Percentiles rank a stretch among this genome's conserved stretches.
phyloP scores from a whole-genome alignment of 2,329 filamentous ascomycete species.

The Hymenoscyphus infarciens region DNA sequence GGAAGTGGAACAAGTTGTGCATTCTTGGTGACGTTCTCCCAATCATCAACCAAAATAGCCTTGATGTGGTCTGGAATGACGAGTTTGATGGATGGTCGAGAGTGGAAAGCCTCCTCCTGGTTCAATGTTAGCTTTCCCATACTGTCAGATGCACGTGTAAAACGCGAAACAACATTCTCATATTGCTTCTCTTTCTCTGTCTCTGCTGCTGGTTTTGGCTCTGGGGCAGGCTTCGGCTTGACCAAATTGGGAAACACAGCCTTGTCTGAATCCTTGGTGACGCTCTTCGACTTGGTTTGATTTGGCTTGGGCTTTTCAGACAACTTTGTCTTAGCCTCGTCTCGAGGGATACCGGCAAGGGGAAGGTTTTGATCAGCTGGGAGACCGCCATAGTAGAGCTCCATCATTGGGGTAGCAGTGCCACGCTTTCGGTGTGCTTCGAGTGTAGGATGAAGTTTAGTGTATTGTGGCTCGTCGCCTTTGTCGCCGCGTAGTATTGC shows the following conservation, averaged over 20 bases:
- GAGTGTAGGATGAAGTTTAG: slow-evolving; percentile 25
- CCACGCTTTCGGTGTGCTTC: slow-evolving; percentile 23
- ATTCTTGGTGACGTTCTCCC: slow-evolving; percentile 98
- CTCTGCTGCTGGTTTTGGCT: background rate
- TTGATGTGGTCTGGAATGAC: slow-evolving; percentile 86
- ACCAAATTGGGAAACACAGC: background rate
- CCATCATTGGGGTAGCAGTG: slow-evolving; percentile 18
- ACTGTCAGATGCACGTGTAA: background rate
- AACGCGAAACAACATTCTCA: background rate
- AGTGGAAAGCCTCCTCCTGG: slow-evolving; percentile 85
- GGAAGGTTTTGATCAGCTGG: slow-evolving; percentile 17
- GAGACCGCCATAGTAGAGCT: slow-evolving; percentile 23
- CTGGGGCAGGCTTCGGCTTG: background rate
- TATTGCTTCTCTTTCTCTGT: background rate
- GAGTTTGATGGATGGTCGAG: slow-evolving; percentile 80
- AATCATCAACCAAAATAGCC: slow-evolving; percentile 91
- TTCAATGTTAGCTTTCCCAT: slow-evolving; percentile 17
- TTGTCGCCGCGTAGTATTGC: background rate
- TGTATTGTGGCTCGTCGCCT: background rate
- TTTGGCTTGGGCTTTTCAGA: background rate
- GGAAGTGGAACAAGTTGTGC: slow-evolving; percentile 84
- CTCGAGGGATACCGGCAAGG: slow-evolving; percentile 24
- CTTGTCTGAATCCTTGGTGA: background rate
- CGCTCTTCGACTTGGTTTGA: background rate
- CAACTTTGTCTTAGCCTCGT: slow-evolving; percentile 3